phyloP scores from a whole-genome alignment of 148 eudicot genomes.

The Rhododendron simsii region DNA sequence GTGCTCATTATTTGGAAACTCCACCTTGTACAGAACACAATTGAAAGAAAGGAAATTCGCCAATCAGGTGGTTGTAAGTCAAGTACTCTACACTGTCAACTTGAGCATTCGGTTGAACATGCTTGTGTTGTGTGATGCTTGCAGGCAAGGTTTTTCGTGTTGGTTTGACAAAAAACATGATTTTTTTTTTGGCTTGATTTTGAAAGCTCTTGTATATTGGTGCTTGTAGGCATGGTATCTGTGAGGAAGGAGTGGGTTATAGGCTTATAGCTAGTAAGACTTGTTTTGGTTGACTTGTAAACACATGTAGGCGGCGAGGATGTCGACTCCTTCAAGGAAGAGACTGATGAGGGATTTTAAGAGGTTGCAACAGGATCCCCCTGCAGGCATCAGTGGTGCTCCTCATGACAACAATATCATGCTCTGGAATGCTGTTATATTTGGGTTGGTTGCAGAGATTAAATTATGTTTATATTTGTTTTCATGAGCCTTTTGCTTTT shows the following conservation, averaged over 20 bases:
- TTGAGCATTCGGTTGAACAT: not conserved
- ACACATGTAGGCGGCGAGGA: conserved; percentile 19
- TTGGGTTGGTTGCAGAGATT: conserved; percentile 30
- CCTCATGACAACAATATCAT: conserved; percentile 50
- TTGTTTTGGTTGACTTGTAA: not conserved
- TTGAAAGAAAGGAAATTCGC: not conserved
- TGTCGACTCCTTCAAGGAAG: conserved; percentile 51
- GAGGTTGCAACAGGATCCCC: conserved; percentile 52
- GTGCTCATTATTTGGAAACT: not conserved
- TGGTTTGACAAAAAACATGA: not conserved
- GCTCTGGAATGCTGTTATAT: conserved; percentile 57
- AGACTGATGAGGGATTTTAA: conserved; percentile 53
- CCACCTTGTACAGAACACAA: not conserved
- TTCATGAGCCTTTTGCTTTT: not conserved
- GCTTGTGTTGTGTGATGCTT: not conserved
- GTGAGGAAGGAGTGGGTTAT: not conserved
- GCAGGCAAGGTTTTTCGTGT: not conserved
- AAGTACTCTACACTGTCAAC: not conserved
- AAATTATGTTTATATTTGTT: not conserved
- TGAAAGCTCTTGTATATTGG: not conserved
- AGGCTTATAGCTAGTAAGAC: not conserved
- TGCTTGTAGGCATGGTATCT: not conserved
- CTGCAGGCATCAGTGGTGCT: conserved; percentile 53
- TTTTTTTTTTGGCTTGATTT: not conserved
- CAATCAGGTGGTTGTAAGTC: not conserved